These are phyloP conservation scores for Curvularia eragrostidis DNA, from an alignment of 2,329 filamentous ascomycete genomes.

Conservation along the genomic window DNA sequence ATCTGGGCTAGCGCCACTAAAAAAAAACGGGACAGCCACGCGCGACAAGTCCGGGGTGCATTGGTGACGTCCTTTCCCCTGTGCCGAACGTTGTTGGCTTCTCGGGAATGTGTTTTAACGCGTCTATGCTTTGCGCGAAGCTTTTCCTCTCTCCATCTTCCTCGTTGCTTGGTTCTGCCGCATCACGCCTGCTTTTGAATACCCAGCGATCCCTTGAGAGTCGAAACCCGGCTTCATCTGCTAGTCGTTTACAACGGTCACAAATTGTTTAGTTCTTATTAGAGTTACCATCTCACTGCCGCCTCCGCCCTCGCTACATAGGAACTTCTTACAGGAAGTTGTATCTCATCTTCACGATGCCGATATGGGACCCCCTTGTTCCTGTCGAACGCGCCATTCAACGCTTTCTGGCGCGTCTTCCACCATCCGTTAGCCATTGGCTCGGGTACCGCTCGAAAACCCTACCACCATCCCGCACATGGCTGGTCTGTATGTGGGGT, in stretches of 20 bases:
- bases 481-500: conserved; percentile 51
- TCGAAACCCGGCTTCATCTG: background rate
- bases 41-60: conserved; percentile 33
- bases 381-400: conserved; percentile 41
- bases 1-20: conserved; percentile 1
- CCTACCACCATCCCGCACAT: conserved; percentile 33
- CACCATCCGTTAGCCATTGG: conserved; percentile 70
- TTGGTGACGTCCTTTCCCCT: conserved; percentile 25
- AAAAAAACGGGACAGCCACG: conserved; percentile 3
- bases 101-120: conserved; percentile 19
- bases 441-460: conserved; percentile 56
- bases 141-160: conserved; percentile 16
- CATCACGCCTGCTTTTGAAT: background rate
- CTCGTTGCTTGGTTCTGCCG: conserved; percentile 3
- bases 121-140: conserved; percentile 18
- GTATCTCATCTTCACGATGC: conserved; percentile 22
- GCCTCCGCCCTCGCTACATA: background rate
- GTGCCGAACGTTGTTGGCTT: conserved; percentile 21
- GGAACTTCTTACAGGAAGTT: background rate
- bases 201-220: background rate
- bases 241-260: too few relatives aligned
- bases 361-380: conserved; percentile 35
- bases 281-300: background rate
- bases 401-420: conserved; percentile 56
- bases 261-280: background rate